Evolutionary conservation across 495 filamentous ascomycete species (phyloP), one percentile per base, ranked within the genome.

Genomic region (Pyrenula aspistea): DNA sequence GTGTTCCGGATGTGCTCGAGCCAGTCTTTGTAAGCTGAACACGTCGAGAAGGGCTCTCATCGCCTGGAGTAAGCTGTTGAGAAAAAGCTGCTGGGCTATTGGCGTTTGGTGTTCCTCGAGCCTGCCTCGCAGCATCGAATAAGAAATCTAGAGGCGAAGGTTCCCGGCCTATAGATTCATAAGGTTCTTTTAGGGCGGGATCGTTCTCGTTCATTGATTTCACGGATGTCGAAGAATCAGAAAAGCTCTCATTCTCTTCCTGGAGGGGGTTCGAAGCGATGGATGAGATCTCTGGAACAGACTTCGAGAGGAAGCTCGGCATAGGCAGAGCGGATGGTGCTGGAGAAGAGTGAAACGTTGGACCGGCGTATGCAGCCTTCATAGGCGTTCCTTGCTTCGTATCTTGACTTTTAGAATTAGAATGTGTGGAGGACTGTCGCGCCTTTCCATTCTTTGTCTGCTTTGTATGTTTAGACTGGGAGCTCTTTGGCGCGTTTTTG

Each of bases 321-420:
- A 96, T 88, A 0, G 94, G 94, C 2, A 99, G 78, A n/a, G 89
- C 82, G 2, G 91, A 92, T 1, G 94, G 87, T 2, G 91, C 91
- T 12, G 93, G 93, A 1, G 93, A 99, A 11, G 89, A 87, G 66
- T 96, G 92, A 68, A 99, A 99, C 0, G 89, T 94, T 15, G 91
- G 88, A 15, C 93, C 93, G 12, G 93, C 93, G 68, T 96, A 99
- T 57, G 88, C 78, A 58, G 79, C 65, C 19, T 52, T 52, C 8
- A 52, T 10, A 21, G 50, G 50, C 8, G 50, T 52, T 52, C 19
- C 50, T 20, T 52, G n/a, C 19, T 24, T 52, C 4, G 4, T 42
- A 4, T 42, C 31, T 8, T 42, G 78, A 12, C 72, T 73, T 20
- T 66, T 65, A 31, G 69, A 59, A 57, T 60, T 65, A 0, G 68